These are phyloP conservation scores for Dovyalis caffra DNA, from an alignment of 345 rosid genomes.

Conservation along the genomic window DNA sequence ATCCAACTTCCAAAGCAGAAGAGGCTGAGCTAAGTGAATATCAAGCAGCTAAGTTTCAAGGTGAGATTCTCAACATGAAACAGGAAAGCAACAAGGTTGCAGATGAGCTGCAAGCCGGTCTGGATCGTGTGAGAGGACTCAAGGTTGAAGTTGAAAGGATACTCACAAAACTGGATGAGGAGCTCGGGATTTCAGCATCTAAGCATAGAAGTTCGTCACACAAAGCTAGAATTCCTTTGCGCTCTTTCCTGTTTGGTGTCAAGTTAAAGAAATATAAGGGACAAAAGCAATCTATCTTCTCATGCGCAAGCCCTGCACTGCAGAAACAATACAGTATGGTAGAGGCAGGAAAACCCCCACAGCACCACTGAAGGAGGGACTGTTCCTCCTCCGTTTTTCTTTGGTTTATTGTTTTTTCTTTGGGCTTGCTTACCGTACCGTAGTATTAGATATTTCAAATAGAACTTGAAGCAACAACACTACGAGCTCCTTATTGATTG, in stretches of 20 bases:
- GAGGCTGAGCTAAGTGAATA: conserved; percentile 46
- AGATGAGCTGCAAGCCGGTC: conserved; percentile 55
- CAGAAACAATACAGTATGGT: conserved; percentile 45
- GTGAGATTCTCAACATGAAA: conserved; percentile 86
- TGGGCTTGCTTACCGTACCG: neutral
- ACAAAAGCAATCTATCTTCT: conserved; percentile 52
- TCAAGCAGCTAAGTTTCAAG: conserved; percentile 81
- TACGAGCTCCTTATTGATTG: too few species aligned
- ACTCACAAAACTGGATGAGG: conserved; percentile 48
- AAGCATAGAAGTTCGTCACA: conserved; percentile 26
- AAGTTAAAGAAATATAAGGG: conserved; percentile 60
- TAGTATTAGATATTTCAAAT: neutral
- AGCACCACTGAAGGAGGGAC: neutral
- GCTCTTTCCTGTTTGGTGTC: conserved; percentile 89
- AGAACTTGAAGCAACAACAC: conserved; percentile 1
- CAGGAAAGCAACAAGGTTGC: conserved; percentile 76
- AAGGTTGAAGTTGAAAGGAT: conserved; percentile 51
- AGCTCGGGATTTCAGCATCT: conserved; percentile 43
- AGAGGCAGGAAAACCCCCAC: conserved; percentile 9
- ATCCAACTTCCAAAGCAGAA: conserved; percentile 16
- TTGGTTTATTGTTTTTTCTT: neutral
- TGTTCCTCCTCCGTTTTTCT: neutral
- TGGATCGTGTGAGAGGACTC: conserved; percentile 42
- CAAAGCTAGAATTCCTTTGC: conserved; percentile 58
- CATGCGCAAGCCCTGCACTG: conserved; percentile 56